Evolutionary conservation across 2,329 filamentous ascomycete genomes (phyloP), one percentile per base, ranked within the genome.

Genomic region (Chaetomiaceae sp.): DNA sequence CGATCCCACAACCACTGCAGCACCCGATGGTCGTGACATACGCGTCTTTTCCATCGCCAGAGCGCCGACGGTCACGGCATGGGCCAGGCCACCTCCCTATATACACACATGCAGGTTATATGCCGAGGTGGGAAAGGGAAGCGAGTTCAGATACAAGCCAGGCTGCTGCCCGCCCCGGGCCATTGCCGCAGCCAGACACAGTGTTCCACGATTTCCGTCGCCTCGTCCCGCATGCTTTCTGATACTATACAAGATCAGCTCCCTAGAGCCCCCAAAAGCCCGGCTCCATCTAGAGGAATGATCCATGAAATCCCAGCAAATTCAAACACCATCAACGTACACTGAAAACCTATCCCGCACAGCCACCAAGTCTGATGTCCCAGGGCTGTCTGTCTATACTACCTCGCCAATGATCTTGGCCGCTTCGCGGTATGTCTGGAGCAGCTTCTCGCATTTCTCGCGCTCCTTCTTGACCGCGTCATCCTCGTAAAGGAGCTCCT

Each of bases 391-490:
- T 10, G n/a, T 44, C 42, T 85, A 91, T 73, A 95, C 74, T 54
- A 99, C 93, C 72, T 99, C 93, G 54, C 93, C 90, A 57, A 99
- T 92, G 67, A 99, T 99, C 78, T 95, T 96, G 56, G 92, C 90
- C 17, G 93, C 93, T 74, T 99, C 93, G 65, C 90, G 90, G 74
- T 99, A 99, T 17, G 93, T 99, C 67, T 87, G 84, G 56, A 97
- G 80, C 59, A 99, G 77, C 69, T 90, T 93, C 77, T 99, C 93
- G 72, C 93, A 99, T 79, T 99, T 99, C 74, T 97, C 92, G 56
- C 92, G 83, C 73, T 97, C 92, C 65, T 90, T 91, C 79, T 97
- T 96, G 67, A 99, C 92, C 19, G 83, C 89, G 65, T 99, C 93
- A 65, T 99, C 93, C 70, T 99, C 93, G 70, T 99, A 97, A 34